Percentiles rank a stretch among this genome's conserved stretches.
These are phyloP conservation scores for Carpinus fangiana DNA, from an alignment of 306 rosid genomes.

Conservation along the genomic window DNA sequence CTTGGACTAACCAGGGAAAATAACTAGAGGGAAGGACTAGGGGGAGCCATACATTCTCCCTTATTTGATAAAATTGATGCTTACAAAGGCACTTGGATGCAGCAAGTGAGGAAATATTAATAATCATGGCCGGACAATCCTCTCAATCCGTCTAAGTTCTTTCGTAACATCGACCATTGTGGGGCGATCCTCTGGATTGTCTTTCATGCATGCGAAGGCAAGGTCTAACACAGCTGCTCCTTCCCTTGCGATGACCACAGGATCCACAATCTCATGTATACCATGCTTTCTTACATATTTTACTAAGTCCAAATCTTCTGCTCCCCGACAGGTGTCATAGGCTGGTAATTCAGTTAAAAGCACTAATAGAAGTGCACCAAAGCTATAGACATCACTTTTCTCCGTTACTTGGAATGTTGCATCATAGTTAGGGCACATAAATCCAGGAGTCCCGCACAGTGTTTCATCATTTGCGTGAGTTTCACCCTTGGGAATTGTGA, in stretches of 20 bases:
- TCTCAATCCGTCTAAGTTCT: too few species aligned
- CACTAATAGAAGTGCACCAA: neutral
- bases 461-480: neutral
- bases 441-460: neutral
- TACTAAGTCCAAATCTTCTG: too few species aligned
- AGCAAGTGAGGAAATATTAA: too few species aligned
- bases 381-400: slow-evolving; percentile 14
- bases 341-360: neutral
- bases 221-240: neutral
- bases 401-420: neutral
- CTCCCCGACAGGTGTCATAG: too few species aligned
- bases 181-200: neutral
- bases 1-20: too few species aligned
- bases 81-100: too few species aligned
- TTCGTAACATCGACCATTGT: too few species aligned
- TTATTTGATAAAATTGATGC: too few species aligned
- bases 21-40: too few species aligned
- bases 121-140: too few species aligned
- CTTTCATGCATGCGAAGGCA: neutral
- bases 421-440: neutral
- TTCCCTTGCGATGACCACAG: neutral
- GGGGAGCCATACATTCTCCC: too few species aligned
- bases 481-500: slow-evolving; percentile 19
- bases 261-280: neutral
- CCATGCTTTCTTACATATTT: neutral